Evolutionary conservation across 2,329 filamentous ascomycete species (phyloP).

Genomic region (Macrophomina pseudophaseolina): DNA sequence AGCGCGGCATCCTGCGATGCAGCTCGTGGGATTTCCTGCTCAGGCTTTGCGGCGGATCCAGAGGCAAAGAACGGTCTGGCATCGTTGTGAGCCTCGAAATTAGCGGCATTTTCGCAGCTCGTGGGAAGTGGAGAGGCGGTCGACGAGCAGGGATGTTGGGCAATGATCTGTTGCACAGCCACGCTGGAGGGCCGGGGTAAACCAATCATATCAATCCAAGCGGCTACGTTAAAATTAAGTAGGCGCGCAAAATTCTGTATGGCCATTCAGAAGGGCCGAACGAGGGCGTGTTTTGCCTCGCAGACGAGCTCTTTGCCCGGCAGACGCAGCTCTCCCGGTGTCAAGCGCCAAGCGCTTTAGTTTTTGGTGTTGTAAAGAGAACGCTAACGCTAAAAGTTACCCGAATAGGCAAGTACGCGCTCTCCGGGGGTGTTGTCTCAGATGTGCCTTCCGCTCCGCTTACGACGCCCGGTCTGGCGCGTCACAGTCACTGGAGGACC

Average conservation of each 20-base stretch:
- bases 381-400: conserved; percentile 13
- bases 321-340: neutral
- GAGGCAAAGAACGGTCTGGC: conserved; percentile 12
- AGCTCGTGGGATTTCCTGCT: conserved; percentile 6
- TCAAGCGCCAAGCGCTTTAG: neutral
- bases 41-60: conserved; percentile 6
- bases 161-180: conserved; percentile 26
- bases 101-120: conserved; percentile 24
- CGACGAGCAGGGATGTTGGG: conserved; percentile 24
- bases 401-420: conserved; percentile 16
- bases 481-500: neutral
- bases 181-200: conserved; percentile 23
- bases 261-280: conserved; percentile 21
- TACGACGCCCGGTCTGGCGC: neutral
- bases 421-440: neutral
- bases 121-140: conserved; percentile 25
- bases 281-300: neutral
- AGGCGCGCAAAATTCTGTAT: conserved; percentile 23
- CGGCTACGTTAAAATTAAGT: conserved; percentile 24
- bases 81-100: conserved; percentile 8
- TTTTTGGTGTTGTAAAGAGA: conserved; percentile 9
- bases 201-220: conserved; percentile 18
- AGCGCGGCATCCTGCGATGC: conserved; percentile 10
- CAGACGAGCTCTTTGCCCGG: neutral
- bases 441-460: neutral